A percentile compares a stretch with the other conserved stretches of the same genome.
Conservation (phyloP, 306 rosid genomes). For the Coriaria nepalensis region DNA sequence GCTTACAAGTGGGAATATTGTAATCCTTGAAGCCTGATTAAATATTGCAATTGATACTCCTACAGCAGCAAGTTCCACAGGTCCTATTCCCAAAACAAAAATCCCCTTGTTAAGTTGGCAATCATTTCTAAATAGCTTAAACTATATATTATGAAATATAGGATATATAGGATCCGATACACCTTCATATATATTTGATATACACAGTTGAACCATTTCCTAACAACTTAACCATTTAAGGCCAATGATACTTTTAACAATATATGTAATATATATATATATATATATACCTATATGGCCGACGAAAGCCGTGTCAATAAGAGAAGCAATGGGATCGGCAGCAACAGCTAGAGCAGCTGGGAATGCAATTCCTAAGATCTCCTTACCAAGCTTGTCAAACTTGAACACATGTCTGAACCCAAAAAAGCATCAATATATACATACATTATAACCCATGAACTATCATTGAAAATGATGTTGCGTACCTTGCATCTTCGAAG, state of each 20-base stretch:
- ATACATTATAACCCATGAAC: neutral
- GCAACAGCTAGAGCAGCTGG: conserved; percentile 95
- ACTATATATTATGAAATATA: no score
- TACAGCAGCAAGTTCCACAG: conserved; percentile 92
- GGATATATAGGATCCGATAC: no score
- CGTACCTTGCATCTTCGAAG: conserved; percentile 83
- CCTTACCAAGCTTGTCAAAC: conserved; percentile 59
- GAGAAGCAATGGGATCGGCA: conserved; percentile 96
- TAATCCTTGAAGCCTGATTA: conserved; percentile 90
- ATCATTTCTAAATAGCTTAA: no score
- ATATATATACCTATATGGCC: conserved; percentile 66
- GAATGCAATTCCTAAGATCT: conserved; percentile 70
- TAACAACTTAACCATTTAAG: no score
- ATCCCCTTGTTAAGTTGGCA: neutral
- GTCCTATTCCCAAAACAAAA: conserved; percentile 28
- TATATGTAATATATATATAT: no score
- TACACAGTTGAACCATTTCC: no score
- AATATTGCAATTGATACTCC: conserved; percentile 86
- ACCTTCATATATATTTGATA: no score
- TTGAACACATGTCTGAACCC: conserved; percentile 47
- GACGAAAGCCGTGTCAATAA: conserved; percentile 91
- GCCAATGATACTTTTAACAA: neutral
- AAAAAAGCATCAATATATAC: neutral
- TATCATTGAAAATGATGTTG: neutral
- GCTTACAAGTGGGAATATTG: conserved; percentile 86